phyloP scores from a whole-genome alignment of 306 rosid genomes.

The Vigna angularis region DNA sequence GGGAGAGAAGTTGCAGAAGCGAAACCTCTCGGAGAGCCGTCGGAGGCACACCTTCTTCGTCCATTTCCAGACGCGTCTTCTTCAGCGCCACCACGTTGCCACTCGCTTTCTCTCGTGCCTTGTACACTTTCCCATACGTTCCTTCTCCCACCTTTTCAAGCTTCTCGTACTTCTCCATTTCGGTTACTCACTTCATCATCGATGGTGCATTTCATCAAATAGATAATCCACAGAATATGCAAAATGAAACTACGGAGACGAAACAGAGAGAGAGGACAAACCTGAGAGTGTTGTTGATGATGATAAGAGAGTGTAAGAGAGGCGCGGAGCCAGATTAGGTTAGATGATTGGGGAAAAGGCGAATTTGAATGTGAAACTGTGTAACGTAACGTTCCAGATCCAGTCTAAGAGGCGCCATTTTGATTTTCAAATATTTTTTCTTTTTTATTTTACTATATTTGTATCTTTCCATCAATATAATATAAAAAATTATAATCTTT shows the following conservation, averaged over 20 bases:
- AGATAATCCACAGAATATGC: too few species aligned
- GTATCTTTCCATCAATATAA: too few species aligned
- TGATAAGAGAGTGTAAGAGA: too few species aligned
- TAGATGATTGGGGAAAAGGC: background rate
- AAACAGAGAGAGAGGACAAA: background rate
- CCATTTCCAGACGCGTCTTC: constrained; percentile 93
- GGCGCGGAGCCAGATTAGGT: background rate
- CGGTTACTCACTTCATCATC: background rate
- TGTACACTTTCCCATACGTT: constrained; percentile 94
- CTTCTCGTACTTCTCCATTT: constrained; percentile 91
- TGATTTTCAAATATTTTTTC: background rate
- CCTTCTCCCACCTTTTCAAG: constrained; percentile 98
- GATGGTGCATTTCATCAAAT: too few species aligned
- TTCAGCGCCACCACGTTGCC: constrained; percentile 89
- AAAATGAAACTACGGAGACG: too few species aligned
- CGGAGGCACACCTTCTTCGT: constrained; percentile 97
- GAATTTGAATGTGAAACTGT: background rate
- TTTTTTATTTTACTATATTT: too few species aligned
- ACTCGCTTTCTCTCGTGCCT: constrained; percentile 76
- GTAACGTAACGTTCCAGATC: background rate
- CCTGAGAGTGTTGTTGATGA: background rate
- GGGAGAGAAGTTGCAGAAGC: constrained; percentile 90
- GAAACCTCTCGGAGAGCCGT: constrained; percentile 94
- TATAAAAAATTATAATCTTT: too few species aligned
- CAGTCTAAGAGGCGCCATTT: background rate